Percentiles rank a stretch among this genome's conserved stretches.
These are phyloP conservation scores for Alternaria panax DNA, from an alignment of 2,329 filamentous ascomycete species.

Conservation along the genomic window DNA sequence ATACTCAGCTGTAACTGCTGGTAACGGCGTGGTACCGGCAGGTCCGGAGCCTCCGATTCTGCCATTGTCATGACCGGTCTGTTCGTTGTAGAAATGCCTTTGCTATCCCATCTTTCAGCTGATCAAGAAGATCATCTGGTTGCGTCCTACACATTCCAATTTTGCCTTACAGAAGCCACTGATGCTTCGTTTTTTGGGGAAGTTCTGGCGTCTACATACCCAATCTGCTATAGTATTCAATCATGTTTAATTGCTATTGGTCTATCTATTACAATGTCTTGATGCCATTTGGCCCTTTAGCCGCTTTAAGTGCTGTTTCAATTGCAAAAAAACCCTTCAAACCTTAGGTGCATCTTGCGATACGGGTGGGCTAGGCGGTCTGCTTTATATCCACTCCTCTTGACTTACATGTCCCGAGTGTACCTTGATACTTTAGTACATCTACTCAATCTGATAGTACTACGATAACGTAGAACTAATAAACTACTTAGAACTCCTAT, in stretches of 20 bases:
- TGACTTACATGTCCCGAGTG: no score
- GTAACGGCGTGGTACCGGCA: slow-evolving; percentile 34
- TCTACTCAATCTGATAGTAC: no score
- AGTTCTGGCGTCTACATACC: neutral
- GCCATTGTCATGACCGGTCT: slow-evolving; percentile 15
- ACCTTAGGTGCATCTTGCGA: no score
- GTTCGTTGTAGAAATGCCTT: neutral
- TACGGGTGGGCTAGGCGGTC: no score
- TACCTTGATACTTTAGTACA: no score
- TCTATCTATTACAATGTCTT: neutral
- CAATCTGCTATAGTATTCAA: neutral
- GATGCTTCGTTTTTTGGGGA: neutral
- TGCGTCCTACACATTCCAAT: neutral
- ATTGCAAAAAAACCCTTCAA: neutral
- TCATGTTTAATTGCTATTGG: neutral
- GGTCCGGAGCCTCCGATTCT: slow-evolving; percentile 33
- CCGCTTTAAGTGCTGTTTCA: neutral
- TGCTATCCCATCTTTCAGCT: neutral
- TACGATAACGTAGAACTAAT: no score
- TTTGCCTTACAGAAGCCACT: neutral
- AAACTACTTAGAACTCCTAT: no score
- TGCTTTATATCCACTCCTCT: no score
- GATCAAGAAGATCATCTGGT: neutral
- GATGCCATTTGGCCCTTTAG: neutral
- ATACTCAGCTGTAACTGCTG: slow-evolving; percentile 34